Evolutionary conservation across 2,329 filamentous ascomycete genomes (phyloP).

Genomic region (Apiospora rasikravindrae): DNA sequence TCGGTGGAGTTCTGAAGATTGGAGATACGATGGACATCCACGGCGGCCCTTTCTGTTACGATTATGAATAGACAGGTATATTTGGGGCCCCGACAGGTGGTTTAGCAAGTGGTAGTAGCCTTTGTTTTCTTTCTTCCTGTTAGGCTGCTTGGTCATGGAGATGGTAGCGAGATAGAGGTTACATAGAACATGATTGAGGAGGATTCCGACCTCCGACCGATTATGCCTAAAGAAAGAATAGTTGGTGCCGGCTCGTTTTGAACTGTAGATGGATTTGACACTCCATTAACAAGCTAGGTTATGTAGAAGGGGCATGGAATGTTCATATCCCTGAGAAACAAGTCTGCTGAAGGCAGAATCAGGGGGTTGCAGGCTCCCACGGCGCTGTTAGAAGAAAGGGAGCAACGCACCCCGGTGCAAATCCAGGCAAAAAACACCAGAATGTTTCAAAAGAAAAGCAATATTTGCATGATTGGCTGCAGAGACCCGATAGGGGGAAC

Average conservation of each 20-base stretch:
- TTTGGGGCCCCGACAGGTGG: background rate
- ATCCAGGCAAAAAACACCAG: background rate
- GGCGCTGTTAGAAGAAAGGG: background rate
- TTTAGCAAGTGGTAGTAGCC: background rate
- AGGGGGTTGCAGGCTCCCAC: background rate
- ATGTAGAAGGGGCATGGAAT: background rate
- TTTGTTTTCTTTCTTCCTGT: background rate
- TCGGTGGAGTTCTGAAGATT: slow-evolving; percentile 24
- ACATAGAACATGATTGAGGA: background rate
- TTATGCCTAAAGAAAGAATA: background rate
- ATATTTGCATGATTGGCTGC: background rate
- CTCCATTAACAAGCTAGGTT: background rate
- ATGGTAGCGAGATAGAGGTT: background rate
- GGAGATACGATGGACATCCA: slow-evolving; percentile 26
- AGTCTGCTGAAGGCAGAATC: background rate
- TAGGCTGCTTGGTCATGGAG: background rate
- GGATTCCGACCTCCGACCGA: background rate
- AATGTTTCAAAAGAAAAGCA: background rate
- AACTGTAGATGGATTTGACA: background rate
- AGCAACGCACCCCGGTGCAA: background rate
- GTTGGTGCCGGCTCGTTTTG: too few species aligned
- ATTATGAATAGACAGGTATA: slow-evolving; percentile 23
- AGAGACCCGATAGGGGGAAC: background rate
- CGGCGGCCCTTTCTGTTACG: slow-evolving; percentile 25
- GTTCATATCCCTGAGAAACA: background rate